These are phyloP conservation scores for Pseudocercospora fuligena DNA, from an alignment of 2,329 filamentous ascomycete species.

Conservation along the genomic window DNA sequence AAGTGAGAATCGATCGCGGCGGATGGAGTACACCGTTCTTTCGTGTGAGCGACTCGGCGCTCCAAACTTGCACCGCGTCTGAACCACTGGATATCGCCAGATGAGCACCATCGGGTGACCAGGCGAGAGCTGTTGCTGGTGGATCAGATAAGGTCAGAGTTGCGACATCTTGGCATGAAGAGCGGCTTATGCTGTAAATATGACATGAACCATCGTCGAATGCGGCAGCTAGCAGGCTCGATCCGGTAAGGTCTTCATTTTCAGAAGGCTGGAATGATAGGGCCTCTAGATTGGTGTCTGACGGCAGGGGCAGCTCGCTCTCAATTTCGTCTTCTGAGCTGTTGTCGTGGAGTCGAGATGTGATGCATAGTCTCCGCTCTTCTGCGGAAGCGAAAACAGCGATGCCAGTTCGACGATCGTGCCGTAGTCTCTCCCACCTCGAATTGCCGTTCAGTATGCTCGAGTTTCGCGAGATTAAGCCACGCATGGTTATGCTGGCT, in stretches of 20 bases:
- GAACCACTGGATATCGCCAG: conserved; percentile 50
- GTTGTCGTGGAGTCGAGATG: conserved; percentile 34
- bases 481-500: conserved; percentile 24
- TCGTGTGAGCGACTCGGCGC: conserved; percentile 31
- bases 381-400: conserved; percentile 43
- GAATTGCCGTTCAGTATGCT: conserved; percentile 21
- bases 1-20: conserved; percentile 32
- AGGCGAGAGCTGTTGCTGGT: conserved; percentile 49
- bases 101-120: conserved; percentile 49
- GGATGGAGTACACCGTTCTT: conserved; percentile 24
- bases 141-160: conserved; percentile 31
- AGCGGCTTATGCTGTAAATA: conserved; percentile 45
- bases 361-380: conserved; percentile 42
- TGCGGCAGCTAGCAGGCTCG: conserved; percentile 45
- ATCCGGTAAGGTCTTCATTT: conserved; percentile 1
- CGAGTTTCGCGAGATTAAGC: conserved; percentile 25
- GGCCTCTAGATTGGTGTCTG: conserved; percentile 39
- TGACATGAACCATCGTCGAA: conserved; percentile 47
- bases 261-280: conserved; percentile 47
- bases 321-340: conserved; percentile 1
- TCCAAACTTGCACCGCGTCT: conserved; percentile 53
- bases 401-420: conserved; percentile 38
- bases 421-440: conserved; percentile 42
- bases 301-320: conserved; percentile 19
- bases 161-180: conserved; percentile 25